Base-by-base conservation (phyloP, 306 rosid genomes). In the Sphenostylis stenocarpa region DNA sequence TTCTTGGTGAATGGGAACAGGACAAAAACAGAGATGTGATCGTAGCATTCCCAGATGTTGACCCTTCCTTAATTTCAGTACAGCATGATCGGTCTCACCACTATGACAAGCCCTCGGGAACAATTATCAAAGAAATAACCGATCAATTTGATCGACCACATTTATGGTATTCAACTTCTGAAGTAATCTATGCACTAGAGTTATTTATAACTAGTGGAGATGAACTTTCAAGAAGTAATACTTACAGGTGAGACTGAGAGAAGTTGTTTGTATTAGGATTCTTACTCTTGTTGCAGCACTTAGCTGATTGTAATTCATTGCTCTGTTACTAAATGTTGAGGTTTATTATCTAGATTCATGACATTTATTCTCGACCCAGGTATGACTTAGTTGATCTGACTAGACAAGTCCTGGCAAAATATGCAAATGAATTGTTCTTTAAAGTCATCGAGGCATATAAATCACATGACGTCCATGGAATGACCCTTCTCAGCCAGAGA, bases 11-110 rank as follows among this genome's bases (percentile, higher is more conserved):
- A 19, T 75, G 71, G 75, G 55, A 80, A 73, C 91, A 93, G 97
- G 96, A 93, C 86, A 93, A 93, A 87, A 91, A 93, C 77, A 85
- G 97, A 87, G 98, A 93, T 77, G 80, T 91, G 71, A 88, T 93
- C 85, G 96, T 91, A 83, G 80, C 98, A 75, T 88, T 93, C 77
- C 98, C 98, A 7, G 97, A 93, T 64, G 91, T 89, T 67, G 83
- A 89, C 72, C 98, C 98, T 68, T 88, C 91, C 64, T 70, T 81
- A n/a, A 84, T 93, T 82, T 86, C 84, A 34, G 58, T 67, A 61
- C 80, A 38, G 24, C 77, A 66, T 34, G 84, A 77, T 67, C 51
- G 28, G 43, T 68, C 57, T 63, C 34, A 8, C 39, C 75, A 36
- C 45, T 44, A 78, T 52, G 74, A 75, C 21, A 82, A 72, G 57